Conservation (phyloP, 169 alveolate species). For the Hepatocystis sp. region DNA sequence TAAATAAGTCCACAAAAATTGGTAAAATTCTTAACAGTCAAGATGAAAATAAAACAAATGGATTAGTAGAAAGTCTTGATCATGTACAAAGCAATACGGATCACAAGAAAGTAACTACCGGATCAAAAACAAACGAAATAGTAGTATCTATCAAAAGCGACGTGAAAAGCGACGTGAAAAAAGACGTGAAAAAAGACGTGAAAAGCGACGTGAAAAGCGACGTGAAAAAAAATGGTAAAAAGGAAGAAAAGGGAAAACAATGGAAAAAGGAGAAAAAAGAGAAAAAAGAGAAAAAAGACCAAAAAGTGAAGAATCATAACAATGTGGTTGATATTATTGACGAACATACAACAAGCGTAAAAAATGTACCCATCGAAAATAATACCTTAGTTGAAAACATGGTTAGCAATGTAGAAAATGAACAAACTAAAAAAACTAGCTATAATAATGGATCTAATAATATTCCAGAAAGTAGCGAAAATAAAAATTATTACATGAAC, state of each 20-base stretch:
- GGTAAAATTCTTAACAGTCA: conserved; percentile 4
- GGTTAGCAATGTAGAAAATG: background rate
- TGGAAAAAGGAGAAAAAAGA: background rate
- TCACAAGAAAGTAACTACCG: too few species aligned
- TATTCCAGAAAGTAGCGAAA: too few species aligned
- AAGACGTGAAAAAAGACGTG: background rate
- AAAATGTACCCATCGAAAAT: too few species aligned
- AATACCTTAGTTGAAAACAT: conserved; percentile 18
- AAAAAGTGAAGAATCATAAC: conserved; percentile 1
- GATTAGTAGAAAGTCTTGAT: too few species aligned
- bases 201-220: too few species aligned
- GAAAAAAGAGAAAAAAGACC: background rate
- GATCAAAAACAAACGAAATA: too few species aligned
- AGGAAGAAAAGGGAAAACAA: conserved; percentile 6
- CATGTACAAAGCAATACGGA: too few species aligned
- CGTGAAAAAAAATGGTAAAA: background rate
- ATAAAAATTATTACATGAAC: conserved; percentile 10
- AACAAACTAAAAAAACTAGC: conserved; percentile 1
- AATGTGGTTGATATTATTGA: too few species aligned
- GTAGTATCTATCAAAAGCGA: too few species aligned
- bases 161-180: too few species aligned
- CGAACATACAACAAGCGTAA: too few species aligned
- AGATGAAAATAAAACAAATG: conserved; percentile 22
- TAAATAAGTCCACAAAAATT: conserved; percentile 5
- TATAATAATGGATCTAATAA: too few species aligned